A percentile compares a stretch with the other conserved stretches of the same genome.
phyloP scores from a whole-genome alignment of 306 rosid species.

The Medicago ruthenica region DNA sequence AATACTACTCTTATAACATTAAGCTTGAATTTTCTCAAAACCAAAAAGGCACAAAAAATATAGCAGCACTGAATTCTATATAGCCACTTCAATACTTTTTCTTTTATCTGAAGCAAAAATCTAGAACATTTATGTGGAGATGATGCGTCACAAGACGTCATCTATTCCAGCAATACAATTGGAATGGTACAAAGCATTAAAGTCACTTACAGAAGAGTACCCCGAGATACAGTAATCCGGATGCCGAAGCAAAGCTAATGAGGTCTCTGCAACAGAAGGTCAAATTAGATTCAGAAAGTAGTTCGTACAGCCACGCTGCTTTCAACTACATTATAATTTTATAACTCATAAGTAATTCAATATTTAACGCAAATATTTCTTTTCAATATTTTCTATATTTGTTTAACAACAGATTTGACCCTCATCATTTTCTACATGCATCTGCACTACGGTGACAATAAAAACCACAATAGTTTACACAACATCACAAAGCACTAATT shows the following conservation, averaged over 20 bases:
- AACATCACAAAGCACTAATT: conserved; percentile 16
- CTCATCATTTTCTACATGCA: conserved; percentile 18
- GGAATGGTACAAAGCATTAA: background rate
- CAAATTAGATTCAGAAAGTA: conserved; percentile 37
- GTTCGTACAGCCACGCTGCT: conserved; percentile 21
- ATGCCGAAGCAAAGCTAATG: conserved; percentile 91
- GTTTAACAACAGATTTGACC: background rate
- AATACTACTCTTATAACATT: conserved; percentile 27
- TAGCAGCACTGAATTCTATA: conserved; percentile 2
- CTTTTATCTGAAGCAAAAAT: conserved; percentile 27
- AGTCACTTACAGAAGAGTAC: conserved; percentile 80
- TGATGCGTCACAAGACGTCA: conserved; percentile 21
- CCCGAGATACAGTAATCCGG: conserved; percentile 95
- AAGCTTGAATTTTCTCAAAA: conserved; percentile 33
- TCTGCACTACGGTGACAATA: background rate
- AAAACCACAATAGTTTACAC: conserved; percentile 10
- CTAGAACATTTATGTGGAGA: conserved; percentile 23
- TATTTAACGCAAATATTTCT: conserved; percentile 13
- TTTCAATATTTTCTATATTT: conserved; percentile 32
- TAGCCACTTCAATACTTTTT: conserved; percentile 4
- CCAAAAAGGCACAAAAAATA: background rate
- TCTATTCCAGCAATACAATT: conserved; percentile 8
- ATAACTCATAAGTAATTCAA: conserved; percentile 16
- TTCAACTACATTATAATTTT: conserved; percentile 20
- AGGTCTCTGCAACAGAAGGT: conserved; percentile 71